Percentiles rank a stretch among this genome's conserved stretches.
phyloP scores from a whole-genome alignment of 2,329 filamentous ascomycete genomes.

The Paraphoma sp. region DNA sequence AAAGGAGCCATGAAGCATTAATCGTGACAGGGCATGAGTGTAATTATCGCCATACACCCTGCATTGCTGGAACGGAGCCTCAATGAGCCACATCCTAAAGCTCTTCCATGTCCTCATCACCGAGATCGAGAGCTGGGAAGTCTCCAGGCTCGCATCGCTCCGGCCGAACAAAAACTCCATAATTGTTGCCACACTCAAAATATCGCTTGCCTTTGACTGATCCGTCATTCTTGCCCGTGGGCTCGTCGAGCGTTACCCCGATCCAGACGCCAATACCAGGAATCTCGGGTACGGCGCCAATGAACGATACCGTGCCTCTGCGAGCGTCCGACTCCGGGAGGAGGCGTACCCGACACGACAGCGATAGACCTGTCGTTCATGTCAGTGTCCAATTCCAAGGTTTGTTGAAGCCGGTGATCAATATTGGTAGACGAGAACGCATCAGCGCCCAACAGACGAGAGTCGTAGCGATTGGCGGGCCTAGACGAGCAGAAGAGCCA shows the following conservation, averaged over 20 bases:
- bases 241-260: constrained; percentile 76
- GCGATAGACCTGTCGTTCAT: constrained; percentile 29
- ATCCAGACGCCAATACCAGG: constrained; percentile 72
- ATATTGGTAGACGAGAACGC: constrained; percentile 4
- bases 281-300: constrained; percentile 78
- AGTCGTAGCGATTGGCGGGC: constrained; percentile 1
- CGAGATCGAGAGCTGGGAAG: constrained; percentile 62
- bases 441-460: neutral
- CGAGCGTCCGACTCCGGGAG: constrained; percentile 69
- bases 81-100: constrained; percentile 8
- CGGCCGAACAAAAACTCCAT: constrained; percentile 79
- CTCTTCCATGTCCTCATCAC: constrained; percentile 73
- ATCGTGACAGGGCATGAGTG: too few relatives aligned
- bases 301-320: constrained; percentile 73
- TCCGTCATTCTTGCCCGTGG: constrained; percentile 83
- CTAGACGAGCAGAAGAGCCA: neutral
- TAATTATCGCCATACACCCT: neutral
- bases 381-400: neutral
- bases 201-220: constrained; percentile 71
- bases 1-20: too few relatives aligned
- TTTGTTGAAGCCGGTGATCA: constrained; percentile 14
- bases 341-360: constrained; percentile 47
- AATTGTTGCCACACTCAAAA: constrained; percentile 73
- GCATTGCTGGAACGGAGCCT: neutral
- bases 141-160: constrained; percentile 80